phyloP scores from a whole-genome alignment of 306 rosid species.

The Vigna nakashimae region DNA sequence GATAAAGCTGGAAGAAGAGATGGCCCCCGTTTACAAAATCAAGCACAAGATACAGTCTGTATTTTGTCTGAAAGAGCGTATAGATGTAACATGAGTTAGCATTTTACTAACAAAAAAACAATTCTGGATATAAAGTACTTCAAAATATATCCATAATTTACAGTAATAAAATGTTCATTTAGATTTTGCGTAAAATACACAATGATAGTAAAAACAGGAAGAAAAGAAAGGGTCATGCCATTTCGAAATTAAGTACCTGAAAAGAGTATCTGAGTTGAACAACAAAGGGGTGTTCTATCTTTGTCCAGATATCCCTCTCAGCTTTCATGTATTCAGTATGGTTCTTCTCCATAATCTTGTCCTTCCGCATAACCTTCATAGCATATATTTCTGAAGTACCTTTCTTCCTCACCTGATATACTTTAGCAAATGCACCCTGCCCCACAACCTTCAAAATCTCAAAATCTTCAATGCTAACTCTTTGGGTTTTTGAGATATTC shows the following conservation, averaged over 20 bases:
- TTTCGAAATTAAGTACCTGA: constrained; percentile 65
- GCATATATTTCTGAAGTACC: constrained; percentile 95
- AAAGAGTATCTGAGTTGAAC: constrained; percentile 96
- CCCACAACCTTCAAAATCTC: constrained; percentile 98
- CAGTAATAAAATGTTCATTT: not conserved
- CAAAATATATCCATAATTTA: not conserved
- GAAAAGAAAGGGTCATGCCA: not conserved
- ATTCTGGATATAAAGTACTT: not conserved
- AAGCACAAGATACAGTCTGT: constrained; percentile 90
- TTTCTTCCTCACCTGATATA: constrained; percentile 90
- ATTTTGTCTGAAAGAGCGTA: constrained; percentile 75
- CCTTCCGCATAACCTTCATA: constrained; percentile 99
- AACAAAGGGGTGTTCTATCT: constrained; percentile 83
- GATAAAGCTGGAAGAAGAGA: constrained; percentile 96
- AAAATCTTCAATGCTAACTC: constrained; percentile 83
- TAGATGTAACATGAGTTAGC: constrained; percentile 24
- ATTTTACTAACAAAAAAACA: constrained; percentile 27
- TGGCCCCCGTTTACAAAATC: constrained; percentile 98
- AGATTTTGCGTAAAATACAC: not conserved
- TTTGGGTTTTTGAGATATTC: constrained; percentile 47
- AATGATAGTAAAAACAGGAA: not conserved
- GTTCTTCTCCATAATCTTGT: constrained; percentile 94
- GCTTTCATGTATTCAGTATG: constrained; percentile 98
- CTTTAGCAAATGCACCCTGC: constrained; percentile 96
- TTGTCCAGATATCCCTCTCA: constrained; percentile 90